Evolutionary conservation across 306 rosid genomes (phyloP), one percentile per base, ranked within the genome.

Genomic region (Leucaena leucocephala): DNA sequence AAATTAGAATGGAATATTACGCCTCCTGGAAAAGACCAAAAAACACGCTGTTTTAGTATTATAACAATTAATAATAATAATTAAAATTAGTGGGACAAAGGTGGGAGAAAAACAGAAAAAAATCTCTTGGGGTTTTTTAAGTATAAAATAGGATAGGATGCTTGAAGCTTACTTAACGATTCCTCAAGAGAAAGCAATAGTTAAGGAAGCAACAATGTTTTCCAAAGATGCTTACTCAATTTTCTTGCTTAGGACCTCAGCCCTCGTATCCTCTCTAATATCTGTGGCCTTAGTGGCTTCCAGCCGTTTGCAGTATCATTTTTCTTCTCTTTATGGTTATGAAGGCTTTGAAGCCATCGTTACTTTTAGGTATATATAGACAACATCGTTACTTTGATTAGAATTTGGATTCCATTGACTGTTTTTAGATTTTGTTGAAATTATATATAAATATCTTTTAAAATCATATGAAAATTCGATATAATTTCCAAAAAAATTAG

Each of bases 241-340:
- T 14, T 13, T 14, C 17, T 4, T 49, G n/a, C n/a, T 49, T 14
- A 49, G 55, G 55, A 1, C 1, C n/a, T 1, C 15, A 11, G 6
- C 55, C 7, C 7, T 49, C n/a, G 4, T 1, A 14, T 2, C n/a
- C 17, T 49, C 55, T 3, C 0, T 49, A 14, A 49, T 52, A 64
- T 71, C 87, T n/a, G 55, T 71, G 3, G 81, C 59, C 38, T 9
- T 87, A 22, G 4, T 90, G 4, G 33, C 63, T 67, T 64, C 82
- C 7, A 38, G 85, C 82, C 76, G 21, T 13, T 76, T 70, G 78
- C 12, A 8, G 27, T 27, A 27, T 27, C 27, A 27, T 27, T 27
- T 27, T 27, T 3, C 1, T 40, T 40, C 44, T 7, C 8, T 0
- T 6, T 6, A 5, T 40, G 27, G 27, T 5, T 8, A 40, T 40